Base-by-base conservation (phyloP, 495 filamentous ascomycete genomes). In the Penicillium longicatenatum region DNA sequence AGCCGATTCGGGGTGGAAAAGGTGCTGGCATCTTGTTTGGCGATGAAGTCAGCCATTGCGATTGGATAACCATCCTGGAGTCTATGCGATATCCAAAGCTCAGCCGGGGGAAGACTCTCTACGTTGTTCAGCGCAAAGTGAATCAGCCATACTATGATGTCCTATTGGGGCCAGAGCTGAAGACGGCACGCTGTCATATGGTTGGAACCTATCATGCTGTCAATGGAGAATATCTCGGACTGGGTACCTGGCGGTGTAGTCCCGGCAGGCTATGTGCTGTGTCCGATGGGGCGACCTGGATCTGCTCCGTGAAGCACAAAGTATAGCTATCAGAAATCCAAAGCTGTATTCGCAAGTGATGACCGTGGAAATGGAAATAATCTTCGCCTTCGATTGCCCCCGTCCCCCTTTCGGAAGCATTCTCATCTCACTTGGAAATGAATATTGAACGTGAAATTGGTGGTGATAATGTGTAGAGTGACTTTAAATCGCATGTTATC, bases 21-120 rank as follows among this genome's bases (percentile, higher is more conserved):
- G 75, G 77, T 0, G 73, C 68, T 8, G 77, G 76, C 0, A 80
- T 80, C 22, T 17, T 76, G 0, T 73, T 80, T 56, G 76, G 77
- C 2, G 69, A 72, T 24, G 62, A 77, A 19, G 26, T 79, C 14
- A 51, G 37, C 30, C 33, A 61, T 10, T 48, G 45, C 0, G 50
- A 61, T 14, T 79, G 75, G 75, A 14, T 62, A n/a, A 35, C 52
- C 4, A 6, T 53, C 7, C 35, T 74, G 24, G 44, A 71, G 21
- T 10, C n/a, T 6, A 50, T 66, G 14, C 42, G 53, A 12, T 50
- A 26, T 29, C 31, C 57, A 6, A 3, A 46, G 10, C 33, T 70
- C 4, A 2, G 21, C 4, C 16, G 45, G 2, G 58, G 54, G 4
- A 35, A 56, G 21, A 59, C 59, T 0, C 48, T 54, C 0, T 72